phyloP scores from a whole-genome alignment of 805 yeast genomes.

The Candida montana region DNA sequence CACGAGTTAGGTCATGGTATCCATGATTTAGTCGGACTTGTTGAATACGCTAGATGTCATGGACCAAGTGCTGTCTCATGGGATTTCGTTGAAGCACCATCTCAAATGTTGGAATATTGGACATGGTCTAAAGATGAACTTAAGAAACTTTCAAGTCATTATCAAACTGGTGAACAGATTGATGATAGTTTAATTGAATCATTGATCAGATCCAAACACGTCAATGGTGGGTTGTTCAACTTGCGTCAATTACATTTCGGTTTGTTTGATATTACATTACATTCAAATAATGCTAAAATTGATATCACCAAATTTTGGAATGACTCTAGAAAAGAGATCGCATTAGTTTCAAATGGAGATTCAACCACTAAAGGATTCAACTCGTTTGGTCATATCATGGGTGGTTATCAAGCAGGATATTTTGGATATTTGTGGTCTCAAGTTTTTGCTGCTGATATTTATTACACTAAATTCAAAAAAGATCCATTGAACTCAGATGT shows the following conservation, averaged over 20 bases:
- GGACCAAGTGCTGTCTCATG: slow-evolving; percentile 71
- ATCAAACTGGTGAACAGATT: slow-evolving; percentile 49
- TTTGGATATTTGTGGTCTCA: slow-evolving; percentile 85
- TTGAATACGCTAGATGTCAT: slow-evolving; percentile 60
- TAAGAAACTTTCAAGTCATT: slow-evolving; percentile 58
- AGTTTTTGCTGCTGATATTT: slow-evolving; percentile 82
- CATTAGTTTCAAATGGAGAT: slow-evolving; percentile 52
- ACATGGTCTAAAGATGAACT: slow-evolving; percentile 70
- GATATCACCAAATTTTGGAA: slow-evolving; percentile 62
- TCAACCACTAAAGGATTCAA: slow-evolving; percentile 59
- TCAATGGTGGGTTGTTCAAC: slow-evolving; percentile 66
- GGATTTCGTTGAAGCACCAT: slow-evolving; percentile 90
- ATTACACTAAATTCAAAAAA: slow-evolving; percentile 58
- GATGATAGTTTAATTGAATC: slow-evolving; percentile 53
- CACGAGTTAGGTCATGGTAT: slow-evolving; percentile 90
- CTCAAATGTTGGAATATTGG: slow-evolving; percentile 86
- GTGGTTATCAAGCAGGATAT: slow-evolving; percentile 82
- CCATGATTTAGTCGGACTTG: slow-evolving; percentile 67
- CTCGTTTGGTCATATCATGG: slow-evolving; percentile 71
- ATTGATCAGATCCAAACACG: slow-evolving; percentile 61
- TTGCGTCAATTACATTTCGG: slow-evolving; percentile 79
- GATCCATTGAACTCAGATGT: slow-evolving; percentile 59
- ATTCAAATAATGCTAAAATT: slow-evolving; percentile 39
- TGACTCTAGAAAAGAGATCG: slow-evolving; percentile 54
- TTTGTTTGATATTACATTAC: slow-evolving; percentile 68